Conservation (phyloP, 768 basidiomycete species). For the Termitomyces sp. region DNA sequence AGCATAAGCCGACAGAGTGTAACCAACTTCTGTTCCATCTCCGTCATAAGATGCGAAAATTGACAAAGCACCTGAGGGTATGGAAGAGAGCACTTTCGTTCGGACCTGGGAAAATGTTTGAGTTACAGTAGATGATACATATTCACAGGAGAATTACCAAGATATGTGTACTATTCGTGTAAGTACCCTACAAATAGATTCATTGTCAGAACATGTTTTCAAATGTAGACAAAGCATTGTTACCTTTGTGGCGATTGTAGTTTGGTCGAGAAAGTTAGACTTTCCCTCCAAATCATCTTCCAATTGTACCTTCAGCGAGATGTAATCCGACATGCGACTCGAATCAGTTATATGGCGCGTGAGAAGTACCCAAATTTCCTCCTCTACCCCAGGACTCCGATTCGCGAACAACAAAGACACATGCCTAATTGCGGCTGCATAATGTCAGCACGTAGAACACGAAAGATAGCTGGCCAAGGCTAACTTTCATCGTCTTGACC, state of each 20-base stretch:
- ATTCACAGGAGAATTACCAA: conserved; percentile 23
- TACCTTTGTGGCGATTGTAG: conserved; percentile 34
- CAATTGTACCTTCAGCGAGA: conserved; percentile 51
- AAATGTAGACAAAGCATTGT: not conserved
- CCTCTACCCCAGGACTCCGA: conserved; percentile 17
- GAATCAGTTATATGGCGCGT: conserved; percentile 68
- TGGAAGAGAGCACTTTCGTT: not conserved
- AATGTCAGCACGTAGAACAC: not conserved
- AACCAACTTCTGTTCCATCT: conserved; percentile 50
- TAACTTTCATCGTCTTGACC: conserved; percentile 21
- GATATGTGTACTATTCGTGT: conserved; percentile 47
- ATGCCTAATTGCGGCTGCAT: conserved; percentile 32
- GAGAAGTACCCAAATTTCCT: conserved; percentile 76
- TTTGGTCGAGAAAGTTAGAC: conserved; percentile 20
- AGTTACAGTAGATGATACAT: not conserved
- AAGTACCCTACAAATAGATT: conserved; percentile 31
- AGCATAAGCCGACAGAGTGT: conserved; percentile 61
- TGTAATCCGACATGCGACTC: conserved; percentile 57
- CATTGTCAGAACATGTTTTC: not conserved
- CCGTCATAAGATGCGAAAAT: conserved; percentile 71
- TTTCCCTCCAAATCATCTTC: conserved; percentile 33
- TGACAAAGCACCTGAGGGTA: conserved; percentile 35
- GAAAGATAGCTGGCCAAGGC: not conserved
- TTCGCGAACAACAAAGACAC: conserved; percentile 26
- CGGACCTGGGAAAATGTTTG: not conserved